Percentiles rank a stretch among this genome's conserved stretches.
Conservation (phyloP, 805 yeast genomes). For the Priceomyces haplophilus region DNA sequence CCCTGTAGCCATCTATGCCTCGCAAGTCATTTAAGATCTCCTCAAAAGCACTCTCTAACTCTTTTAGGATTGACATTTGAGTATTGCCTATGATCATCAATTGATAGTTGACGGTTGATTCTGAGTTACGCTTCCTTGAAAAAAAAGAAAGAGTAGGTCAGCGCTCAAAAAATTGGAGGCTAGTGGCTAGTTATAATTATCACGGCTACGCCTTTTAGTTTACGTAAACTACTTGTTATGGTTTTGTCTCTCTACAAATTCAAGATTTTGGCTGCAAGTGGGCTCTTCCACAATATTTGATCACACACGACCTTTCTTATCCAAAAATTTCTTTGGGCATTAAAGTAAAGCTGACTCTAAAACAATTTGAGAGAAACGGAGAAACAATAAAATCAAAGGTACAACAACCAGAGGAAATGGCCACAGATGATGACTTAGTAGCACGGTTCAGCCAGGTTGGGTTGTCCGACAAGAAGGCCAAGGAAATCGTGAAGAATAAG, state of each 20-base stretch:
- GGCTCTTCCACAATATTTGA: background rate
- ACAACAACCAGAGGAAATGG: background rate
- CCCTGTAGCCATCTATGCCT: background rate
- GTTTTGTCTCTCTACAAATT: background rate
- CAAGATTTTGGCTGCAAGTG: background rate
- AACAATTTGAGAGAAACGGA: background rate
- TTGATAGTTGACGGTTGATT: too few species aligned
- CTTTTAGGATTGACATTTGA: background rate
- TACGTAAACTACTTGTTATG: background rate
- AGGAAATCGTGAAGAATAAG: slow-evolving; percentile 80
- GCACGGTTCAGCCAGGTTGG: slow-evolving; percentile 50
- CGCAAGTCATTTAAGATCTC: background rate
- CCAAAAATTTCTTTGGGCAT: slow-evolving; percentile 2
- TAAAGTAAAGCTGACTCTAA: background rate
- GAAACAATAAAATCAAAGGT: background rate
- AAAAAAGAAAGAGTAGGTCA: too few species aligned
- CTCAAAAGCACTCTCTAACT: background rate
- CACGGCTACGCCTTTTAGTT: too few species aligned
- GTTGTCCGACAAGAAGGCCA: slow-evolving; percentile 67
- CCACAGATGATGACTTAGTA: slow-evolving; percentile 28
- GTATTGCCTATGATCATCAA: too few species aligned
- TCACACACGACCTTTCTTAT: slow-evolving; percentile 1
- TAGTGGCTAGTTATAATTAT: too few species aligned
- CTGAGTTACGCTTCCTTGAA: too few species aligned
- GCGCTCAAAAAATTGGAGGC: background rate